These are phyloP conservation scores for Alternaria ventricosa DNA, from an alignment of 2,329 filamentous ascomycete genomes.

Conservation along the genomic window DNA sequence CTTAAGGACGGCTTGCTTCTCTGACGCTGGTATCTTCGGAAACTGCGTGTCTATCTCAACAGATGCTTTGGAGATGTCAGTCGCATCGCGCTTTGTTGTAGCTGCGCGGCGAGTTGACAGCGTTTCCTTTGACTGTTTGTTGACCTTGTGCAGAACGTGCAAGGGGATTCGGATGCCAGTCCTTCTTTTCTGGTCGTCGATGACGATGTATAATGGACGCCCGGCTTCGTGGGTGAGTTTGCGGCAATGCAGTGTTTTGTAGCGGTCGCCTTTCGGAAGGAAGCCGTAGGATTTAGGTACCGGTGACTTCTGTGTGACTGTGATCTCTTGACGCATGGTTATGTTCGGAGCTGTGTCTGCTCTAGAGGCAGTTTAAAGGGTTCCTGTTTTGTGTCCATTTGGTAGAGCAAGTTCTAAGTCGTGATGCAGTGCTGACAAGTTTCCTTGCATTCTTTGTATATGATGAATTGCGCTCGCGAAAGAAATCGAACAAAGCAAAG, in stretches of 20 bases:
- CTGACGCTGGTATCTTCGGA: conserved; percentile 49
- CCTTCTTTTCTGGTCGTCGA: conserved; percentile 29
- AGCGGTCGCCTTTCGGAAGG: conserved; percentile 42
- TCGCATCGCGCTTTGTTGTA: conserved; percentile 42
- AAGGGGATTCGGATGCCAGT: conserved; percentile 55
- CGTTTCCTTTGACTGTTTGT: conserved; percentile 49
- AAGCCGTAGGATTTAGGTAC: conserved; percentile 43
- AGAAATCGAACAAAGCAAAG: background rate
- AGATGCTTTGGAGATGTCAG: conserved; percentile 26
- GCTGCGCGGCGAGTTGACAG: conserved; percentile 49
- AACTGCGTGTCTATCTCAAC: conserved; percentile 50
- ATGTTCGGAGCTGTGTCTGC: background rate
- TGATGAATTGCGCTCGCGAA: background rate
- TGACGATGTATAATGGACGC: conserved; percentile 37
- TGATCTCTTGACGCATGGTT: conserved; percentile 26
- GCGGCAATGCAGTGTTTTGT: conserved; percentile 44
- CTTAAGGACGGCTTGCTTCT: conserved; percentile 46
- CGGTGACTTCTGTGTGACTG: conserved; percentile 22
- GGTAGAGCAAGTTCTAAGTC: background rate
- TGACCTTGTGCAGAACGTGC: conserved; percentile 49
- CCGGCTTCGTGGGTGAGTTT: conserved; percentile 39
- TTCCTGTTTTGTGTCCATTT: background rate
- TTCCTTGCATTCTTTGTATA: background rate
- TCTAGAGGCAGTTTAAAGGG: background rate
- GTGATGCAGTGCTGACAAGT: background rate